Conservation (phyloP, 2,329 filamentous ascomycete species). For the Colletotrichum falcatum region DNA sequence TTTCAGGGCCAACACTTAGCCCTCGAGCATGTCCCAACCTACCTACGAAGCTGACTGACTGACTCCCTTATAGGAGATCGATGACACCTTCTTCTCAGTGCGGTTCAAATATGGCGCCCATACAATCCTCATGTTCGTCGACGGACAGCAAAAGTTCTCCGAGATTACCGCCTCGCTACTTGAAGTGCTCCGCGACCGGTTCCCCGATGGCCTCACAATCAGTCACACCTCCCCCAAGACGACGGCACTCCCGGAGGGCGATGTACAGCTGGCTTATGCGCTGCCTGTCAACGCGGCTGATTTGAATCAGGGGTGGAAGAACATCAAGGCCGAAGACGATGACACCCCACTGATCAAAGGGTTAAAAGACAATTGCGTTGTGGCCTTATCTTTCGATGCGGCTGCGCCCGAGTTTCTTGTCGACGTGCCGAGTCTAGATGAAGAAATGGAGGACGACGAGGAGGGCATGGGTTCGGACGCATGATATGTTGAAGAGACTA, state of each 20-base stretch:
- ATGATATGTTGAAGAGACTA: slow-evolving; percentile 10
- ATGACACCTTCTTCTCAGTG: slow-evolving; percentile 71
- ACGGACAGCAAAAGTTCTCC: slow-evolving; percentile 67
- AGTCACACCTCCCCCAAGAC: slow-evolving; percentile 49
- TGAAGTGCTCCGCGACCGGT: slow-evolving; percentile 66
- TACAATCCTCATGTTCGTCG: slow-evolving; percentile 77
- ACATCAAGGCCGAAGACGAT: slow-evolving; percentile 53
- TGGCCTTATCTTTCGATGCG: slow-evolving; percentile 63
- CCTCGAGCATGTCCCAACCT: not conserved
- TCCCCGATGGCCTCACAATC: slow-evolving; percentile 63
- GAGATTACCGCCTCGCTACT: slow-evolving; percentile 70
- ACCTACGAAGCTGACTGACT: slow-evolving; percentile 23
- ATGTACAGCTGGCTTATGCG: slow-evolving; percentile 60
- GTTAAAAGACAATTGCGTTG: slow-evolving; percentile 59
- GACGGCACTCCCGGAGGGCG: slow-evolving; percentile 55
- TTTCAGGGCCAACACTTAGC: not conserved
- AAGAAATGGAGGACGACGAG: slow-evolving; percentile 58
- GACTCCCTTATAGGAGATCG: slow-evolving; percentile 44
- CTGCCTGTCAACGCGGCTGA: slow-evolving; percentile 59
- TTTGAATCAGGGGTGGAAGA: slow-evolving; percentile 62
- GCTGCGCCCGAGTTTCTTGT: slow-evolving; percentile 59
- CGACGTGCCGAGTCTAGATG: slow-evolving; percentile 56
- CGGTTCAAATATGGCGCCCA: slow-evolving; percentile 79
- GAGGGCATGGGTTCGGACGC: slow-evolving; percentile 45
- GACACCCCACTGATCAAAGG: slow-evolving; percentile 58